A percentile compares a stretch with the other conserved stretches of the same genome.
phyloP scores from a whole-genome alignment of 768 basidiomycete species.

The Rhodotorula diobovata region DNA sequence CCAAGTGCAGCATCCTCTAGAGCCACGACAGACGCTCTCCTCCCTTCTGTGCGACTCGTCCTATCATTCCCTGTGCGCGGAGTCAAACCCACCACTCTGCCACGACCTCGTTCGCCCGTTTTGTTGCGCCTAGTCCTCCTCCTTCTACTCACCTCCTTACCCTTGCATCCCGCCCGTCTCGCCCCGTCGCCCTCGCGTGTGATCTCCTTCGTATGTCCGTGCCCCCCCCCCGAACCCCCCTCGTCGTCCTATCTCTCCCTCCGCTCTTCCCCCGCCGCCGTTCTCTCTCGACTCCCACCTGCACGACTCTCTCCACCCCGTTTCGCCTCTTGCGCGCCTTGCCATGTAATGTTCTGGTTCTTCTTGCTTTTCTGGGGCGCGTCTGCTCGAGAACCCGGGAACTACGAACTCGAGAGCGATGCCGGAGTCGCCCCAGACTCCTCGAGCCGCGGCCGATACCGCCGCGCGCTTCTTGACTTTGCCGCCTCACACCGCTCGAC shows the following conservation, averaged over 20 bases:
- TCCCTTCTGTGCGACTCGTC: neutral
- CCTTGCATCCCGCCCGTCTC: neutral
- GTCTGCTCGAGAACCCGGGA: too few relatives aligned
- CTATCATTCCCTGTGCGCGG: neutral
- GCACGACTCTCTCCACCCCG: neutral
- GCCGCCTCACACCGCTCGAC: neutral
- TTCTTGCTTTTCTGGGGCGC: too few relatives aligned
- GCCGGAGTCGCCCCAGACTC: neutral
- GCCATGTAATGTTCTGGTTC: constrained; percentile 2
- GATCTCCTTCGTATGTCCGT: neutral
- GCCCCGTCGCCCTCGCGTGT: neutral
- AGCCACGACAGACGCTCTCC: neutral
- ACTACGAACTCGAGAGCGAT: neutral
- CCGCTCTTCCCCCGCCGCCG: neutral
- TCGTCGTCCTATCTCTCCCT: too few relatives aligned
- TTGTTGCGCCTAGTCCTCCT: neutral
- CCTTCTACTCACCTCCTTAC: too few relatives aligned
- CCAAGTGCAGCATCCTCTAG: constrained; percentile 81
- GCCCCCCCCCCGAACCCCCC: neutral
- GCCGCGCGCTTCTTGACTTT: neutral
- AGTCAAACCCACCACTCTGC: too few relatives aligned
- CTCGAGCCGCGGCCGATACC: too few relatives aligned
- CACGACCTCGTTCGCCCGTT: neutral
- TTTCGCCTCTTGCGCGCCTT: neutral
- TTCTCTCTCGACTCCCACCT: neutral